Base-by-base conservation (phyloP, 352 stramenopile species). In the Pythium coloratum region DNA sequence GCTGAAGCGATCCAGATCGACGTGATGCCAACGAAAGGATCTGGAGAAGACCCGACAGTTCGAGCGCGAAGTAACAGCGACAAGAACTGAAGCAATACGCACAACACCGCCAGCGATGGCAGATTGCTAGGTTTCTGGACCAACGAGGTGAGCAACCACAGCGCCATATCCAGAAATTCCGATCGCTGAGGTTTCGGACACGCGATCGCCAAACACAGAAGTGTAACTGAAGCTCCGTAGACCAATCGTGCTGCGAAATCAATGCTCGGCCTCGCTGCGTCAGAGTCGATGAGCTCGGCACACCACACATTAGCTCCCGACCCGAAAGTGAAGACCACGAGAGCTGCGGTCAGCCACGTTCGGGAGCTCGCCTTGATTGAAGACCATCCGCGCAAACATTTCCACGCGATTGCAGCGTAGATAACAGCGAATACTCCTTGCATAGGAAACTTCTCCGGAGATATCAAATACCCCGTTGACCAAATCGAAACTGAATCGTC, bases 401-500 rank as follows among this genome's bases (percentile, higher is more conserved):
- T 85, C 55, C 62, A 73, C 12, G 75, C 10, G 5, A 84, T 74
- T n/a, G 78, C 6, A 5, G 62, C 62, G 14, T 53, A 83, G 58
- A 92, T 82, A 10, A 81, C 62, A 12, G 50, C 44, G 9, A 85
- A 63, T 24, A 64, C 84, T 8, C 67, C 55, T 34, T 61, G 57
- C 0, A 71, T 33, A 3, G 76, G 76, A 8, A 87, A 30, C 3
- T 68, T 26, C 24, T 58, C 57, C 36, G 46, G 49, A 5, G 68
- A 34, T 30, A 94, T 18, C 16, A 92, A 55, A 9, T 84, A 70
- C 14, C 73, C 79, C 8, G 87, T 97, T 16, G 80, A 94, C 33
- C 90, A 77, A 47, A 95, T 90, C 8, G 88, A 94, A 12, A 93
- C 72, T 3, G 85, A 94, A 54, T 96, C 80, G 33, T 96, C 86